Conservation (phyloP, 2,329 filamentous ascomycete genomes). For the Phyllosticta citriasiana region DNA sequence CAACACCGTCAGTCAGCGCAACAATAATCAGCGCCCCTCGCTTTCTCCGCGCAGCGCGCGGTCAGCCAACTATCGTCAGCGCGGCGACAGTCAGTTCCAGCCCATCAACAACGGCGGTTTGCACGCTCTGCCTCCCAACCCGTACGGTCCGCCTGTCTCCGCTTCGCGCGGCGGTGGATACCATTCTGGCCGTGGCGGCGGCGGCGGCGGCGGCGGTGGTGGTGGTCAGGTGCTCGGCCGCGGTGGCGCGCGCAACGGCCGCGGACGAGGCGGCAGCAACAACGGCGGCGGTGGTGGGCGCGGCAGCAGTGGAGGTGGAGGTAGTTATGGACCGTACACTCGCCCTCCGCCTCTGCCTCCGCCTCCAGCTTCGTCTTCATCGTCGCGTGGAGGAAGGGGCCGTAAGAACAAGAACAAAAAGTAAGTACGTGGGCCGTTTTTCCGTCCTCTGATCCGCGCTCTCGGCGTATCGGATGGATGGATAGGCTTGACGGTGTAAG, state of each 20-base stretch:
- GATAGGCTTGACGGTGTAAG: not conserved
- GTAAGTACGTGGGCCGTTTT: not conserved
- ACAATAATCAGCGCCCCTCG: not conserved
- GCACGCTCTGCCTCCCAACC: slow-evolving; percentile 7
- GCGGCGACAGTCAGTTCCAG: slow-evolving; percentile 1
- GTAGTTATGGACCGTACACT: not conserved
- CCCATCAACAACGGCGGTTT: not conserved
- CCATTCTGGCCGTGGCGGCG: not conserved
- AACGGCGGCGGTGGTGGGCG: not conserved
- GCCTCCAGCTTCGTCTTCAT: not conserved
- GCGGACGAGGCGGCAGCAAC: not conserved
- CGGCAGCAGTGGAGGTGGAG: not conserved
- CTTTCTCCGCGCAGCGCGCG: not conserved
- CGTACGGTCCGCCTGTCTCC: not conserved
- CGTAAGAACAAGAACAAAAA: not conserved
- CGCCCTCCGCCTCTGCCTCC: not conserved
- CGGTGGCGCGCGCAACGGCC: not conserved
- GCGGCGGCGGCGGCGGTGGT: not conserved
- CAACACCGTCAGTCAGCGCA: not conserved
- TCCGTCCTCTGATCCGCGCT: not conserved
- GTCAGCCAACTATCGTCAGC: not conserved
- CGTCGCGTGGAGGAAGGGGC: not conserved
- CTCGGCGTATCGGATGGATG: too few relatives aligned
- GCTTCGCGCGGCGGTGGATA: not conserved
- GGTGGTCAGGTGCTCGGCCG: not conserved